Evolutionary conservation across 2,329 filamentous ascomycete genomes (phyloP).

Genomic region (Emmonsiellopsis sp.): DNA sequence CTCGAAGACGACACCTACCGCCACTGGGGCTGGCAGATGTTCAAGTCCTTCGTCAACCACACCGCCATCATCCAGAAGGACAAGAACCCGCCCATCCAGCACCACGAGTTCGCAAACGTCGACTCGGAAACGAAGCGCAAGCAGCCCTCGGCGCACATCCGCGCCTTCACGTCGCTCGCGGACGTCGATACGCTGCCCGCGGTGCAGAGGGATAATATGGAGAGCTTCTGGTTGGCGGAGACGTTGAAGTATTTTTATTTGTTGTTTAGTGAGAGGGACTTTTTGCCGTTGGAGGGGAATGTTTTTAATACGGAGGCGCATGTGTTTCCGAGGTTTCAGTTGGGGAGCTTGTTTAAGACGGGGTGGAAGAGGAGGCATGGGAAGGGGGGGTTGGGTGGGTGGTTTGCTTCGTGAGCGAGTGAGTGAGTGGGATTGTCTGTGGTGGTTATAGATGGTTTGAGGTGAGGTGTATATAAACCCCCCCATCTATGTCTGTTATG

Average conservation of each 20-base stretch:
- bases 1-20: constrained; percentile 82
- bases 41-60: constrained; percentile 79
- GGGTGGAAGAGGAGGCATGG: constrained; percentile 27
- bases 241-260: constrained; percentile 97
- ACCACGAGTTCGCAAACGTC: constrained; percentile 75
- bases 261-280: constrained; percentile 73
- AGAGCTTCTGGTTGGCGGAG: constrained; percentile 98
- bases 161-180: constrained; percentile 69
- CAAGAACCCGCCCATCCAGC: constrained; percentile 45
- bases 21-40: constrained; percentile 99
- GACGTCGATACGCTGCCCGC: constrained; percentile 67
- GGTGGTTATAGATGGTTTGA: neutral
- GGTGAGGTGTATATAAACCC: neutral
- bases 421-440: neutral
- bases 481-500: neutral
- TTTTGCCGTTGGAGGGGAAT: constrained; percentile 75
- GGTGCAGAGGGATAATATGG: constrained; percentile 77
- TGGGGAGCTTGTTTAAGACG: constrained; percentile 41
- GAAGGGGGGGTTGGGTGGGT: constrained; percentile 17
- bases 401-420: constrained; percentile 34
- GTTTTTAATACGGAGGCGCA: constrained; percentile 97
- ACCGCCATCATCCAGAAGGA: constrained; percentile 63
- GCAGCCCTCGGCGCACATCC: constrained; percentile 16
- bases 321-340: constrained; percentile 75
- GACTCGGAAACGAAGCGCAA: constrained; percentile 51